These are phyloP conservation scores for Guyanaporus albipodus DNA, from an alignment of 768 basidiomycete species.

Conservation along the genomic window DNA sequence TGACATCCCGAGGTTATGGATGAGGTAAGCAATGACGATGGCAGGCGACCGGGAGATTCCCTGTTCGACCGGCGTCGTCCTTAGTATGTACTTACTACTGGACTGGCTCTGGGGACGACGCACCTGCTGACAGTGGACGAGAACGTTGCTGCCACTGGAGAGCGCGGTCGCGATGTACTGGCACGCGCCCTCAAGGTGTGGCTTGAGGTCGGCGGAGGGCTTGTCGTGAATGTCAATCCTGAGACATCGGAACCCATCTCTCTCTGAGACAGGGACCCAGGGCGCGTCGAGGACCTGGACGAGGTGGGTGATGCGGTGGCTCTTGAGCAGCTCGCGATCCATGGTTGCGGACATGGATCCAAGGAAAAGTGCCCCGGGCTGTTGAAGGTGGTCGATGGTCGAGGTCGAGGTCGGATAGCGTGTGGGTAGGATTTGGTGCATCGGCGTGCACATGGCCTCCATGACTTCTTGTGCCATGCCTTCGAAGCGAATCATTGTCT, in stretches of 20 bases:
- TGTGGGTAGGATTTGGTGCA: constrained; percentile 65
- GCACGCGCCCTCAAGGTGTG: constrained; percentile 67
- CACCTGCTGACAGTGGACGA: constrained; percentile 84
- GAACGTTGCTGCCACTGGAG: constrained; percentile 56
- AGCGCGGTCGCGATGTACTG: constrained; percentile 62
- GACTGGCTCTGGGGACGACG: too few species aligned
- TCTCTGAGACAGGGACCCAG: constrained; percentile 51
- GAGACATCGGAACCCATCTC: constrained; percentile 50
- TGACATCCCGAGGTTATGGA: constrained; percentile 67
- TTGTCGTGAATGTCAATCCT: constrained; percentile 67
- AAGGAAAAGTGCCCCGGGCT: constrained; percentile 58
- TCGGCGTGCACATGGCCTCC: constrained; percentile 82
- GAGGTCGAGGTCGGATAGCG: constrained; percentile 22
- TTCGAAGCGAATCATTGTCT: constrained; percentile 87
- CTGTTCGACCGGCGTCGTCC: constrained; percentile 34
- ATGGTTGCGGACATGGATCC: constrained; percentile 61
- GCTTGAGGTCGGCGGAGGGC: constrained; percentile 55
- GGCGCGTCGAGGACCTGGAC: constrained; percentile 66
- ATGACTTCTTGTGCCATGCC: constrained; percentile 68
- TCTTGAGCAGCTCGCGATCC: constrained; percentile 49
- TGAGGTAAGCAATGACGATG: constrained; percentile 79
- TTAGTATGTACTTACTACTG: background rate
- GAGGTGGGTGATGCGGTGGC: constrained; percentile 51
- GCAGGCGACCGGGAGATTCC: constrained; percentile 76
- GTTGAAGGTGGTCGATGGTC: constrained; percentile 15